phyloP scores from a whole-genome alignment of 192 early-diverging fungal species.

The Coemansia sp. region DNA sequence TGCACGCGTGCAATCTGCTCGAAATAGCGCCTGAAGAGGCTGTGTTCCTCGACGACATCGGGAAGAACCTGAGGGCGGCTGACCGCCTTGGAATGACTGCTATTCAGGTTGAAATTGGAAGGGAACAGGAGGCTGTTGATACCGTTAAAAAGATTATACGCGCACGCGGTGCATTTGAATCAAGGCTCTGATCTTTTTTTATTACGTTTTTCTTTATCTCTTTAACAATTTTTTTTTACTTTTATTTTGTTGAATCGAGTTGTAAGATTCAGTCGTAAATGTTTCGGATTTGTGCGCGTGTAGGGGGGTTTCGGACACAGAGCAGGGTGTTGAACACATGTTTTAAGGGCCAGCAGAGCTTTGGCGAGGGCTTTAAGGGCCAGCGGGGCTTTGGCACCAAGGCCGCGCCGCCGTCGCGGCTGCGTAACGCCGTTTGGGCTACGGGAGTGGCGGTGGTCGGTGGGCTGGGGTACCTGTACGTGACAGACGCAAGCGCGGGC shows the following conservation, averaged over 20 bases:
- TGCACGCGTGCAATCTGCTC: constrained; percentile 67
- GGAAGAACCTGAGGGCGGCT: constrained; percentile 70
- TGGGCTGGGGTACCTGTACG: constrained; percentile 57
- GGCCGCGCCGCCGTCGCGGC: constrained; percentile 21
- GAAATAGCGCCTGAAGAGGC: constrained; percentile 64
- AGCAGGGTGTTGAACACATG: not conserved
- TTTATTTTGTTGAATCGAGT: constrained; percentile 4
- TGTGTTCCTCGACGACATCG: constrained; percentile 88
- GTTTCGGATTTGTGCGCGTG: constrained; percentile 26
- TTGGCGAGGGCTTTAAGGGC: too few relatives aligned
- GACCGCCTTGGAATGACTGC: constrained; percentile 68
- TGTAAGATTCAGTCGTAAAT: not conserved
- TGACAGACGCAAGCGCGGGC: constrained; percentile 70
- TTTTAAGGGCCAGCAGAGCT: too few relatives aligned
- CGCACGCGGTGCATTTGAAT: constrained; percentile 6
- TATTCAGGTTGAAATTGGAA: constrained; percentile 56
- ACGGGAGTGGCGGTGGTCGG: constrained; percentile 32
- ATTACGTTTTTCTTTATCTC: constrained; percentile 4
- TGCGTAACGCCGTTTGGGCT: constrained; percentile 33
- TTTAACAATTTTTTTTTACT: not conserved
- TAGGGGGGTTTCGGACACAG: not conserved
- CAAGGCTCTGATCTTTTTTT: constrained; percentile 17
- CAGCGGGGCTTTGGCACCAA: constrained; percentile 32
- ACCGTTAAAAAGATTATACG: constrained; percentile 21
- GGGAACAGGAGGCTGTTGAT: constrained; percentile 27